These are phyloP conservation scores for Schwanniomyces sp. DNA, from an alignment of 805 yeast genomes.

Conservation along the genomic window DNA sequence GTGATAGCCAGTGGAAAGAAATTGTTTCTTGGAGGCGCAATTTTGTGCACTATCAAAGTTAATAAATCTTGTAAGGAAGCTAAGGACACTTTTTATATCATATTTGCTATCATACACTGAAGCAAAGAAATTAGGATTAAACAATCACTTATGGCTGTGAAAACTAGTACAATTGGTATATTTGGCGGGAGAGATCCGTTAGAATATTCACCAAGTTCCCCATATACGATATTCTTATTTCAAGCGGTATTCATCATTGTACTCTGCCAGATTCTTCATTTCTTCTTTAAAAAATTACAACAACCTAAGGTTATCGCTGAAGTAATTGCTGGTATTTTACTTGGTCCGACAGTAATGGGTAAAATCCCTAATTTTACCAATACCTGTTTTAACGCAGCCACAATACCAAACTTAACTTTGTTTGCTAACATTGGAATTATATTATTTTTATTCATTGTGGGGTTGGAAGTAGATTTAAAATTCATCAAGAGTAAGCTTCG, in stretches of 20 bases:
- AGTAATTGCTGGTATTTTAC: constrained; percentile 70
- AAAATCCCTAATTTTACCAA: constrained; percentile 64
- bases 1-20: too few relatives aligned
- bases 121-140: background rate
- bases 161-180: constrained; percentile 53
- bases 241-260: constrained; percentile 64
- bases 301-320: constrained; percentile 85
- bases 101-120: too few relatives aligned
- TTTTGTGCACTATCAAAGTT: too few relatives aligned
- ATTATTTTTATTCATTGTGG: constrained; percentile 71
- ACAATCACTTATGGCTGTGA: constrained; percentile 25
- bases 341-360: constrained; percentile 78
- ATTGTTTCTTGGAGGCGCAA: too few relatives aligned
- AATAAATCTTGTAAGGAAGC: too few relatives aligned
- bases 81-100: too few relatives aligned
- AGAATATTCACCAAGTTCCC: constrained; percentile 54
- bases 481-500: constrained; percentile 60
- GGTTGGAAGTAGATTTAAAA: constrained; percentile 72
- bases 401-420: constrained; percentile 63
- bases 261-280: constrained; percentile 59
- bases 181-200: constrained; percentile 73
- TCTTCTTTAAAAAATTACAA: constrained; percentile 58
- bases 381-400: constrained; percentile 62
- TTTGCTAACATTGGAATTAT: constrained; percentile 77
- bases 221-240: constrained; percentile 68